Conservation (phyloP, 352 stramenopile species). For the Phytopythium boreale region DNA sequence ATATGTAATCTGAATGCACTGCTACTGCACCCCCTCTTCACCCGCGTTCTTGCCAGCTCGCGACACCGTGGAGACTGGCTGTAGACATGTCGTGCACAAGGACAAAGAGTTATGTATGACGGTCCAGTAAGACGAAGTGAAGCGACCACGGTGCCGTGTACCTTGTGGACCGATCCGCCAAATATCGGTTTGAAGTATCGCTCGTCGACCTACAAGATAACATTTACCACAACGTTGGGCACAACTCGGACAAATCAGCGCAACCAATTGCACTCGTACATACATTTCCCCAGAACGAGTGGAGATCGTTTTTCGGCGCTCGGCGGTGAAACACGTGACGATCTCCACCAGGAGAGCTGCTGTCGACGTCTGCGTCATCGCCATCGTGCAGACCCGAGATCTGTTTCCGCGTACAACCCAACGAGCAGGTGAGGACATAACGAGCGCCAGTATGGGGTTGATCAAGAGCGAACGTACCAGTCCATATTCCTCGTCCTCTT, state of each 20-base stretch:
- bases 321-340: constrained; percentile 20
- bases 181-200: constrained; percentile 70
- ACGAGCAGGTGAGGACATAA: background rate
- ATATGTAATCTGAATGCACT: background rate
- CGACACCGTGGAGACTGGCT: background rate
- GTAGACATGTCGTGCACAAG: background rate
- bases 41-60: background rate
- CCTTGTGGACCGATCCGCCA: constrained; percentile 38
- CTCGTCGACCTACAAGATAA: constrained; percentile 45
- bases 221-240: background rate
- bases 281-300: constrained; percentile 71
- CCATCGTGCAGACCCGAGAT: constrained; percentile 36
- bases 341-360: background rate
- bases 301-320: constrained; percentile 28
- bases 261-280: background rate
- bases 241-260: background rate
- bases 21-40: background rate
- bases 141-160: background rate
- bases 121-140: background rate
- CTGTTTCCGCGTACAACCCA: constrained; percentile 6
- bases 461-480: background rate
- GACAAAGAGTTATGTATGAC: background rate
- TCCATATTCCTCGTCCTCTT: constrained; percentile 35
- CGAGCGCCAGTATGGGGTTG: background rate
- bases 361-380: constrained; percentile 20